Base-by-base conservation (phyloP, 805 yeast genomes). In the Wickerhamomyces alni region DNA sequence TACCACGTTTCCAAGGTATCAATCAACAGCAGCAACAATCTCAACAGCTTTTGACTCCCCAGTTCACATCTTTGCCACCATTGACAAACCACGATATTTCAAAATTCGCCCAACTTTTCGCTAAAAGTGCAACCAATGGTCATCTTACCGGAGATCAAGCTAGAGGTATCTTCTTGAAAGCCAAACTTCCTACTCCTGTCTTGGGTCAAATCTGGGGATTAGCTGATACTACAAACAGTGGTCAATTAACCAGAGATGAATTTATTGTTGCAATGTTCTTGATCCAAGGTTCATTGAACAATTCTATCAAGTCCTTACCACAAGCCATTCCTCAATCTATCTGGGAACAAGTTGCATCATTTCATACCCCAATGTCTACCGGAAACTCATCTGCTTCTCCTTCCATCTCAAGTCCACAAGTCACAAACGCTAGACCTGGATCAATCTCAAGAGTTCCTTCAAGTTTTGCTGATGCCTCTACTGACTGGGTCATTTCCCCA, bases 211-310 rank as follows among this genome's bases (percentile, higher is more conserved):
- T 93, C 43, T 93, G 99, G 99, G 74, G 74, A 39, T 68, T 91
- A 41, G 93, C 85, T 33, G 99, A 93, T 58, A 77, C 79, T 44
- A 73, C 74, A 39, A 80, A 80, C 50, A 63, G 74, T 2, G 99
- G 99, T 5, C 69, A 75, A 40, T 74, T 93, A 51, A 70, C 75
- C 41, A 75, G 80, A 55, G 72, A 80, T 13, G 89, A 87, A 57
- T 93, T 93, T 52, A 76, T 87, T 33, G 75, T 91, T 52, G 97
- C 98, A 8, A 91, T 93, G 99, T 95, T 86, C 62, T 71, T 93
- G 57, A 87, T 93, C 47, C 97, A 91, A 61, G 80, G 87, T 49
- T 66, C 82, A 25, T 68, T 87, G 53, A 75, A 77, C 52, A 85
- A 87, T 30, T 51, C 76, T 3, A 62, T 87, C 50, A 72, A 71